phyloP scores from a whole-genome alignment of 176 grass and related monocot species.

The Carex myosuroides region DNA sequence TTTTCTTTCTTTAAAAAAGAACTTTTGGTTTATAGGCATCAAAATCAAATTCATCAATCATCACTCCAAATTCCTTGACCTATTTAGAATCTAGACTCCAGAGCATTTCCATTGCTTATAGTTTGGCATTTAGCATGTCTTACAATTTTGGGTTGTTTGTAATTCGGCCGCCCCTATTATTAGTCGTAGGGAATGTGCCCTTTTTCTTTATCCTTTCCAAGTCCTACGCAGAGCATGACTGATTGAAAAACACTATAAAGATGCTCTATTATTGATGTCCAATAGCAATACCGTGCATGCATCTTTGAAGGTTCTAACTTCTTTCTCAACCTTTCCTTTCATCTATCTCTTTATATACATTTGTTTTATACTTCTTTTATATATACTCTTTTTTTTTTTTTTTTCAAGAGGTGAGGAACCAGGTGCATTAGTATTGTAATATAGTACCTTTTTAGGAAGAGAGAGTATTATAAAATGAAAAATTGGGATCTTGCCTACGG shows the following conservation, averaged over 20 bases:
- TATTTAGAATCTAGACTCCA: neutral
- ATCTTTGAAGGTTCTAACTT: neutral
- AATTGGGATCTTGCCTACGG: neutral
- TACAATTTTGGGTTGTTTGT: neutral
- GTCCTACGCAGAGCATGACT: neutral
- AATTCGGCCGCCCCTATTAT: neutral
- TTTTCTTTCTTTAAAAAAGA: too few species aligned
- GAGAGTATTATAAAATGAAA: neutral
- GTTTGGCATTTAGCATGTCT: neutral
- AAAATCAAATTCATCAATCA: neutral
- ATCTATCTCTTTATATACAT: neutral
- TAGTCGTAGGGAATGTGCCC: neutral
- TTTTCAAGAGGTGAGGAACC: neutral
- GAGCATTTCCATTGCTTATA: neutral
- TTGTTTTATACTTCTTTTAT: neutral
- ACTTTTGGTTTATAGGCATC: too few species aligned
- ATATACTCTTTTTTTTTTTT: neutral
- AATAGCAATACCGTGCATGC: neutral
- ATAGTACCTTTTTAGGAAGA: neutral
- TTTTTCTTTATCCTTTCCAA: neutral
- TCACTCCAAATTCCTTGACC: neutral
- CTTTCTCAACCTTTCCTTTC: neutral
- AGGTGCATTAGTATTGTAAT: neutral
- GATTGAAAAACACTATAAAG: neutral
- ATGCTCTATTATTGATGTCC: conserved; percentile 3